Percentiles rank a stretch among this genome's conserved stretches.
phyloP scores from a whole-genome alignment of 345 rosid genomes.

The Euphorbia pulcherrima region DNA sequence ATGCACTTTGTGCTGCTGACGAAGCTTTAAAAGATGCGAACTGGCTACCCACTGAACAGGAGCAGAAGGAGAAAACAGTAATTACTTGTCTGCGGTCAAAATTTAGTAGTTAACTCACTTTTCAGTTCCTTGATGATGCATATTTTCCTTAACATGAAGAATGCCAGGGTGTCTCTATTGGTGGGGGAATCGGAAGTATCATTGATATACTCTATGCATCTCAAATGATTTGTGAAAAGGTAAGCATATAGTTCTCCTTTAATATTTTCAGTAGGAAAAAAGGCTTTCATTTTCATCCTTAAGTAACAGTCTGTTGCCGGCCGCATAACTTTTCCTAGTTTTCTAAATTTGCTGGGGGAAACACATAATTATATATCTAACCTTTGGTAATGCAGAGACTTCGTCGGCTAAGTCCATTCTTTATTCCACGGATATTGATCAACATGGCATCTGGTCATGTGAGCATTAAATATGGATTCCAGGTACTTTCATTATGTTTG shows the following conservation, averaged over 20 bases:
- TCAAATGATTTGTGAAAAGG: slow-evolving; percentile 85
- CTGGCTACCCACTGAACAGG: slow-evolving; percentile 66
- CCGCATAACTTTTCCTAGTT: background rate
- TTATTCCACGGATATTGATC: slow-evolving; percentile 87
- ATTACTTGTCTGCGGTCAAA: background rate
- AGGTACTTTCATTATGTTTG: slow-evolving; percentile 41
- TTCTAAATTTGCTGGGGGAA: slow-evolving; percentile 14
- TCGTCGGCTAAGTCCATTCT: slow-evolving; percentile 90
- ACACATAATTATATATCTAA: slow-evolving; percentile 9
- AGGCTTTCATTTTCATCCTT: background rate
- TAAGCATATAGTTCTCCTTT: slow-evolving; percentile 23
- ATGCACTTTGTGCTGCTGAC: slow-evolving; percentile 89
- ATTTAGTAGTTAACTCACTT: background rate
- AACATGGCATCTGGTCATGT: slow-evolving; percentile 98
- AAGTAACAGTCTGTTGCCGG: background rate
- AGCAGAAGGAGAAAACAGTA: slow-evolving; percentile 80
- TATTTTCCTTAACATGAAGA: slow-evolving; percentile 33
- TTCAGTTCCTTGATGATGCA: slow-evolving; percentile 17
- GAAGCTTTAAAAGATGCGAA: slow-evolving; percentile 88
- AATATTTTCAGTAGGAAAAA: background rate
- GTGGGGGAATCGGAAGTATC: slow-evolving; percentile 94
- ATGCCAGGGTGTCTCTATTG: slow-evolving; percentile 89
- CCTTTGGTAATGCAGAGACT: slow-evolving; percentile 52
- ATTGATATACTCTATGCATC: slow-evolving; percentile 79
- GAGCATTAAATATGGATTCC: slow-evolving; percentile 93